Evolutionary conservation across 108 stramenopile species (phyloP), one percentile per base, ranked within the genome.

Genomic region (Hondaea fermentalgiana): DNA sequence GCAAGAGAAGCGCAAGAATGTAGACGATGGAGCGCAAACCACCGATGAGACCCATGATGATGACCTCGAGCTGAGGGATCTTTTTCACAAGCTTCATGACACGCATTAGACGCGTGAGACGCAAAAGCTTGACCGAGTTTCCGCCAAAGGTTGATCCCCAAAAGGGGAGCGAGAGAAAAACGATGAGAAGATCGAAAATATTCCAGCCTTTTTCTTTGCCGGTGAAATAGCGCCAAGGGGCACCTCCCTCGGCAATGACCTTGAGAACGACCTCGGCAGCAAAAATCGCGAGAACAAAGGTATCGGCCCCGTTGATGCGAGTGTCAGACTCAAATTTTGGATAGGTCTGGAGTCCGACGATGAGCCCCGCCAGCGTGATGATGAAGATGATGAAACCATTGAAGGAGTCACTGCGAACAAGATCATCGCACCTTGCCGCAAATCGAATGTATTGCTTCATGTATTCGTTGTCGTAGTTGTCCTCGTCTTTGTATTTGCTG

Each of bases 281-380:
- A 42, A 92, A 92, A 5, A 88, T 57, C 21, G 51, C 44, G 21
- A 91, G 87, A 2, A 92, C 57, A 5, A 91, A 14, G n/a, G 21
- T 28, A 49, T 93, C 91, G 28, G 45, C 16, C 5, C 51, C 51
- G 4, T 35, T 29, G 4, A 90, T 42, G 47, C 55, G 57, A 4
- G 76, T 14, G 28, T 83, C 76, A 6, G 6, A 45, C 76, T 83
- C 76, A 83, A 83, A 83, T 6, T 12, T 55, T 5, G 57, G 25
- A 55, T 93, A 92, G 1, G 91, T 93, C 72, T 93, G 93, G 1
- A 91, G 25, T 2, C 93, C 93, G 5, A 93, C 93, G 12, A 93
- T 83, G 23, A 90, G 5, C 10, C 93, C 93, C 42, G 93, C 93
- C 4, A 89, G 44, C 17, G 91, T 57, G 43, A 93, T 93, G 43